Base-by-base conservation (phyloP, 1,284 basidiomycete species). In the Apiotrichum porosum region DNA sequence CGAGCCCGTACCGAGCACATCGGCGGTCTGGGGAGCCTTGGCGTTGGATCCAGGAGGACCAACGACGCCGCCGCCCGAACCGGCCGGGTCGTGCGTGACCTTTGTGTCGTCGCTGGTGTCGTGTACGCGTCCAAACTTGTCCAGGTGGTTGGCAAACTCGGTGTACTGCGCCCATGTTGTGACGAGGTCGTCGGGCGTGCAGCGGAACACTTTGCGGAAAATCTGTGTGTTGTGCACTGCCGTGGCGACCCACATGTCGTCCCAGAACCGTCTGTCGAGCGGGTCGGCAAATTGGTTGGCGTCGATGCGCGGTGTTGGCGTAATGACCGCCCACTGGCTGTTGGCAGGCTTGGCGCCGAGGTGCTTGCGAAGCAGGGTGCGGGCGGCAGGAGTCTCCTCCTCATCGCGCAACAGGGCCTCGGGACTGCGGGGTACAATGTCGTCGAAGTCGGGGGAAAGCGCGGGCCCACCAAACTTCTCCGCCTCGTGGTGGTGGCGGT, bases 121-220 rank as follows among this genome's bases (percentile, higher is more conserved):
- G 62, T 2, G 72, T 68, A 1, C 59, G 49, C 66, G 60, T 51
- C 66, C 71, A 59, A 89, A 73, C 26, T 86, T 81, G 57, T 90
- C 88, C 51, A 88, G 84, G 62, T 88, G 80, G 28, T 79, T 72
- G 34, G 66, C 68, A 53, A 88, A 94, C 52, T 91, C 85, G 67
- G 85, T 92, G 75, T 94, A 94, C 65, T 89, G 86, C 62, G 91
- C 90, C 93, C 92, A 97, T 0, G 90, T 92, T 1, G 85, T 86
- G 44, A 95, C 82, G 14, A 84, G 76, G 68, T 97, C 91, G 67
- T 95, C 92, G 4, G 92, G 92, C 57, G 91, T 77, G 40, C 86
- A 85, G 63, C 90, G 84, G 76, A 97, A 97, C 1, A 95, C 90
- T 68, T 88, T 92, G 48, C 90, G 83, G 75, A 82, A 94, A 54